Percentiles rank a stretch among this genome's conserved stretches.
These are phyloP conservation scores for Trichoderma atrobrunneum DNA, from an alignment of 2,329 filamentous ascomycete genomes.

Conservation along the genomic window DNA sequence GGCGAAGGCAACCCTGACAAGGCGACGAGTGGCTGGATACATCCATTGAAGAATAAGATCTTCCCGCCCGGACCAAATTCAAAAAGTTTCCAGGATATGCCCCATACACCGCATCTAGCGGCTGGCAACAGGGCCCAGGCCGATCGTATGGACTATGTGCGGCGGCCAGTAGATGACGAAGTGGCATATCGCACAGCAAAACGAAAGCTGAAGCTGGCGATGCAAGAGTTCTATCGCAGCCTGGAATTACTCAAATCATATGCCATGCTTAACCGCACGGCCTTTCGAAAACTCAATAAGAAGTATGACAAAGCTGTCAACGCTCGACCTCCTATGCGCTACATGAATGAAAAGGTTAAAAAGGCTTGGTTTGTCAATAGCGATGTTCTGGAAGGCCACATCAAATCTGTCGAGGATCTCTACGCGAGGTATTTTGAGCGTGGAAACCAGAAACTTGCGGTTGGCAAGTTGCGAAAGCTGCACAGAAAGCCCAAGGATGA, in stretches of 20 bases:
- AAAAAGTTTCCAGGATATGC: constrained; percentile 56
- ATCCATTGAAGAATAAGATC: constrained; percentile 53
- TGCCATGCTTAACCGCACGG: constrained; percentile 82
- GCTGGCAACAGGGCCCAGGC: constrained; percentile 29
- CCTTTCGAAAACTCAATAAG: constrained; percentile 96
- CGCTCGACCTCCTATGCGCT: constrained; percentile 72
- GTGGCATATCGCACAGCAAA: constrained; percentile 87
- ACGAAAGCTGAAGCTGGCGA: constrained; percentile 81
- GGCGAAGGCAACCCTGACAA: constrained; percentile 31
- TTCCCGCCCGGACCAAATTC: constrained; percentile 60
- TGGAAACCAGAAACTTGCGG: constrained; percentile 88
- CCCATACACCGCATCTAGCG: constrained; percentile 45
- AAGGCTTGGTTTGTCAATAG: constrained; percentile 89
- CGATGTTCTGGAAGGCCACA: constrained; percentile 75
- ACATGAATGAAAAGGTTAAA: constrained; percentile 89
- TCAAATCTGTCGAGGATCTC: constrained; percentile 80
- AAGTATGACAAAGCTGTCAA: constrained; percentile 94
- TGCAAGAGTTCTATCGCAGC: constrained; percentile 91
- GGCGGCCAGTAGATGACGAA: constrained; percentile 46
- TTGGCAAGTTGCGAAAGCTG: constrained; percentile 78
- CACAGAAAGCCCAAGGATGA: constrained; percentile 56
- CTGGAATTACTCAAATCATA: constrained; percentile 92
- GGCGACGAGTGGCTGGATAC: constrained; percentile 43
- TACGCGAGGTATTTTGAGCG: constrained; percentile 94
- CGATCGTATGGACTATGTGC: constrained; percentile 48